These are phyloP conservation scores for Aspergillus ellipticus DNA, from an alignment of 495 filamentous ascomycete species.

Conservation along the genomic window DNA sequence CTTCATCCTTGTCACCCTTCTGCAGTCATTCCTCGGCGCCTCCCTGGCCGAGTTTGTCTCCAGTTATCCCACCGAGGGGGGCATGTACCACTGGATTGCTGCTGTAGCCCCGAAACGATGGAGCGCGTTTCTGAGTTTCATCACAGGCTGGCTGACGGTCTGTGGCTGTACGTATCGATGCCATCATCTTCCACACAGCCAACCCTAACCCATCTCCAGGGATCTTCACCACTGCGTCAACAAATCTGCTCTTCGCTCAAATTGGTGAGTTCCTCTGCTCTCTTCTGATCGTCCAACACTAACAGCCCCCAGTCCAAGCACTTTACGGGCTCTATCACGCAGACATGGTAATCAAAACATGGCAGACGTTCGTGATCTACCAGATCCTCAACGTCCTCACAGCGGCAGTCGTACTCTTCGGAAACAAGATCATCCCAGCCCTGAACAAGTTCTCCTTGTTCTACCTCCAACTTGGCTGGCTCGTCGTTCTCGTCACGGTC, in stretches of 20 bases:
- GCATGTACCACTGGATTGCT: slow-evolving; percentile 55
- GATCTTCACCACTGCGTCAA: slow-evolving; percentile 40
- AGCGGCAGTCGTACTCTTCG: neutral
- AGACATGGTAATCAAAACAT: slow-evolving; percentile 29
- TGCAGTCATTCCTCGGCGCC: slow-evolving; percentile 3
- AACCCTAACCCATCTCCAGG: slow-evolving; percentile 13
- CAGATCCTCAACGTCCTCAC: slow-evolving; percentile 34
- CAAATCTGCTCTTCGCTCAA: slow-evolving; percentile 36
- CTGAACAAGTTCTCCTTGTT: neutral
- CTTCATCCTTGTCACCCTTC: slow-evolving; percentile 5
- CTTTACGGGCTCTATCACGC: slow-evolving; percentile 34
- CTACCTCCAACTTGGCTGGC: slow-evolving; percentile 60
- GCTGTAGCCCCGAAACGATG: slow-evolving; percentile 44
- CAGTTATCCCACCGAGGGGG: slow-evolving; percentile 47
- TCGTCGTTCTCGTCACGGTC: slow-evolving; percentile 67
- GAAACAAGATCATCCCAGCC: slow-evolving; percentile 37
- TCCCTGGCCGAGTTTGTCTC: slow-evolving; percentile 32
- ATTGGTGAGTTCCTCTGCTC: slow-evolving; percentile 2
- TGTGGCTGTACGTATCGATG: slow-evolving; percentile 22
- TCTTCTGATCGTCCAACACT: neutral
- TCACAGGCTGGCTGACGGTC: slow-evolving; percentile 28
- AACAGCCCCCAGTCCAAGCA: slow-evolving; percentile 20
- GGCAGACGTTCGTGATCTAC: slow-evolving; percentile 36
- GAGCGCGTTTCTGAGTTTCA: slow-evolving; percentile 32
- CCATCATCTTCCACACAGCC: neutral